Base-by-base conservation (phyloP, 495 filamentous ascomycete species). In the Parathielavia appendiculata region DNA sequence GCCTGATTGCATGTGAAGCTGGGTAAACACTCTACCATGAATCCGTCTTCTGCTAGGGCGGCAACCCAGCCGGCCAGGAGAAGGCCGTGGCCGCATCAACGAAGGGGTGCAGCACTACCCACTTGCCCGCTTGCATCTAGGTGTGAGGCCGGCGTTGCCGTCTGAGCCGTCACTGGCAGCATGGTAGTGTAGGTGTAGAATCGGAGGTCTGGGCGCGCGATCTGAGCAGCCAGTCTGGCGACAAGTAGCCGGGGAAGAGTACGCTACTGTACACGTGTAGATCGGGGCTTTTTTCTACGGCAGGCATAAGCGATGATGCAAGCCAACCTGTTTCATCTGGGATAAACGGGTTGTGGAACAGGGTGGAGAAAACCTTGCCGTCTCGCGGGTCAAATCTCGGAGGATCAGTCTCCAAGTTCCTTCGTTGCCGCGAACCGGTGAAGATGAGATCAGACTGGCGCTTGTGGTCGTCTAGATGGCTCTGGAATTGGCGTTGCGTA, bases 251-350 rank as follows among this genome's bases (percentile, higher is more conserved):
- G 26, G 32, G 30, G 6, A 10, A 34, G 45, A 30, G 26, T 12
- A 19, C 26, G 35, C 34, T 43, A n/a, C 17, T 22, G 48, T 22
- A 51, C 54, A 61, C n/a, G n/a, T n/a, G n/a, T n/a, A n/a, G n/a
- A n/a, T 63, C 57, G 60, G 60, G 59, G 59, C 43, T 56, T 56
- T 70, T 66, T 61, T 64, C 6, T 30, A 30, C 3, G 43, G 58
- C 59, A 66, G 46, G 52, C 56, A 63, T 56, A 69, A 65, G 68
- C 66, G 64, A 66, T 45, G 59, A 63, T 71, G 66, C 65, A 64
- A 44, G 63, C 56, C 57, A 56, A 57, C 59, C 45, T 61, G 66
- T 66, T 66, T 71, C 66, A 69, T 64, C 56, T 67, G 55, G 66
- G 51, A 63, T 67, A 68, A 69, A 67, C 57, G 54, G 57, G 38